Base-by-base conservation (phyloP, 2,329 filamentous ascomycete genomes). In the Aureobasidium zeae region DNA sequence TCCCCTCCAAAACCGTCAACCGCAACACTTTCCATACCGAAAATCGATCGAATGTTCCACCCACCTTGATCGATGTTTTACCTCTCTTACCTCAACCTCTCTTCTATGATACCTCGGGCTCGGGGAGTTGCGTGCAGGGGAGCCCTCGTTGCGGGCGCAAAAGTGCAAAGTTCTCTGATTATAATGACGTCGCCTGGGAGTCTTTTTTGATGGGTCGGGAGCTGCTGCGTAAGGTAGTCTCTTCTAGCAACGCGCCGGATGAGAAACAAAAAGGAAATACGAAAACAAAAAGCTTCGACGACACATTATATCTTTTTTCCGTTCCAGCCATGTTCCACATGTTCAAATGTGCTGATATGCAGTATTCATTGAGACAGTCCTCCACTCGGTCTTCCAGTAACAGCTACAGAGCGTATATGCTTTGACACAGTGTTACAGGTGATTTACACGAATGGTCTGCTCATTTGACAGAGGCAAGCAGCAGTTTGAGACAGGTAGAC, bases 141-240 rank as follows among this genome's bases (percentile, higher is more conserved):
- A 42, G 30, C 35, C n/a, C 19, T 29, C 39, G 39, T 34, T 44
- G 39, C 31, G 30, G 39, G 39, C 39, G 39, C 39, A 34, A 44
- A 44, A 35, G 30, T 44, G 39, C 39, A 44, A 44, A 44, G 39
- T 44, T 44, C 31, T 44, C 39, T 44, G 39, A 35, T 44, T 35
- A 44, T 25, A 31, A 44, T 44, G 22, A 44, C 35, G 31, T 44
- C 39, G 39, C 39, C 31, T 35, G 31, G 39, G 31, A 16, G 39
- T 44, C 24, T 35, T 44, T 35, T 34, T 22, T 44, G 39, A 44
- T 44, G 39, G 39, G 39, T 44, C 39, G 39, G 39, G 39, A 44
- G 39, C 39, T 44, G 39, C 39, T 44, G 30, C 30, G 30, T 44
- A n/a, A n/a, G n/a, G n/a, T n/a, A 44, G 39, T 44, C 35, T 44